Base-by-base conservation (phyloP, 2,329 filamentous ascomycete species). In the Tympanopsis confertula region DNA sequence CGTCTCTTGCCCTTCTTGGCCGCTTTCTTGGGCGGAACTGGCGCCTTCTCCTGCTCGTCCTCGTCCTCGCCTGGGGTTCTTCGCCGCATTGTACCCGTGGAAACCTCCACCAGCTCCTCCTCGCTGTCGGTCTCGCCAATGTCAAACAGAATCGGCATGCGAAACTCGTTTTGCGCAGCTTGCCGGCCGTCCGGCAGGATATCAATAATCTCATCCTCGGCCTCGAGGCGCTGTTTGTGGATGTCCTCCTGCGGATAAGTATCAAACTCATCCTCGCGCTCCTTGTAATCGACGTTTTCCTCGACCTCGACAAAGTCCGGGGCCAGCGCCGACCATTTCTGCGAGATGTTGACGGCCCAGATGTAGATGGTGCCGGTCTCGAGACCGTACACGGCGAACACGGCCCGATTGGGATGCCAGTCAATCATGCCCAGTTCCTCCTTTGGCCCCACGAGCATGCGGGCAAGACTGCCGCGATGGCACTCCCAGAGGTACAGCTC, bases 401-500 rank as follows among this genome's bases (percentile, higher is more conserved):
- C 71, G 0, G 91, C 85, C 20, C 84, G 76, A 43, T 81, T 77
- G 1, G 91, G 91, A 54, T 98, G 91, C 91, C 91, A 98, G 61
- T 98, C 91, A 19, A 98, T 88, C 4, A 93, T 84, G 1, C 89
- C 89, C 43, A 95, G 78, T 59, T 98, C 93, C 60, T 98, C 91
- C 52, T 93, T 94, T 1, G 89, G 88, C 1, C 91, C 89, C 57
- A 98, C 93, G 28, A 98, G 70, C 65, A 98, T 98, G 58, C 94
- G 93, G 38, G 95, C 88, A 40, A 98, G 65, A 58, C 86, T 94
- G 37, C 91, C 91, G 51, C 93, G 86, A 39, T 82, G 83, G 39
- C 91, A 78, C 61, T 98, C 91, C 91, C 89, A 96, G 19, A 96
- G 88, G 59, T 96, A 96, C 45, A 98, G 84, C 59, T 98, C 89